Conservation (phyloP, 202 grass and related monocot genomes). For the Schoenoplectus triqueter region DNA sequence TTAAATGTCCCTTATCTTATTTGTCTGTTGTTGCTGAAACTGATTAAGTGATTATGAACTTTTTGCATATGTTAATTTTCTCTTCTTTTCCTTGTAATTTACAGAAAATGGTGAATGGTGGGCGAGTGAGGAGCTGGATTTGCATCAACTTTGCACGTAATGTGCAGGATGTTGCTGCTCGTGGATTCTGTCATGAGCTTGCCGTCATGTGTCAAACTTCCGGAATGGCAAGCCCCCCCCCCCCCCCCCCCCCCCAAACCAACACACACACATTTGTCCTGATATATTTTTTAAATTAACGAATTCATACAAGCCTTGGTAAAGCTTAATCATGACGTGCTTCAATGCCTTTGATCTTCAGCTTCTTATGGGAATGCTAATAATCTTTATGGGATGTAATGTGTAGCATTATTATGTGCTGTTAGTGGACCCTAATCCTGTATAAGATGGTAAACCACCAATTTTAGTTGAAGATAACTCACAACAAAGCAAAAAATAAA, state of each 20-base stretch:
- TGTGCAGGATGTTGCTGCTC: slow-evolving; percentile 59
- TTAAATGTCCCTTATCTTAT: too few species aligned
- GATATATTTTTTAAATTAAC: not conserved
- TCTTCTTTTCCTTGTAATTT: slow-evolving; percentile 32
- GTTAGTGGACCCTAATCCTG: not conserved
- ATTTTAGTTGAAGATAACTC: too few species aligned
- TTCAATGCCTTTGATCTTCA: not conserved
- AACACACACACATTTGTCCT: not conserved
- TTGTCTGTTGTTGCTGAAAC: not conserved
- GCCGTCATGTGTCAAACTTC: slow-evolving; percentile 81
- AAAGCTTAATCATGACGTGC: not conserved
- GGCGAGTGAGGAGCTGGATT: slow-evolving; percentile 83
- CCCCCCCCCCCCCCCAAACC: not conserved
- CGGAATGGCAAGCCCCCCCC: slow-evolving; percentile 69
- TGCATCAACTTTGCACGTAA: slow-evolving; percentile 87
- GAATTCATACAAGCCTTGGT: not conserved
- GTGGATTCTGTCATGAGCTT: slow-evolving; percentile 72
- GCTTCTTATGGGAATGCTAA: not conserved
- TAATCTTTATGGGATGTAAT: not conserved
- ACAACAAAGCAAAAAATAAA: too few species aligned
- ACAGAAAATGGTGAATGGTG: slow-evolving; percentile 93
- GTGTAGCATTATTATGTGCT: not conserved
- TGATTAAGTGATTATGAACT: slow-evolving; percentile 32
- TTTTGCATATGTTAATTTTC: slow-evolving; percentile 16
- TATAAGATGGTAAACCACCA: not conserved